Evolutionary conservation across 352 stramenopile genomes (phyloP), one percentile per base, ranked within the genome.

Genomic region (Globisporangium okanoganense): DNA sequence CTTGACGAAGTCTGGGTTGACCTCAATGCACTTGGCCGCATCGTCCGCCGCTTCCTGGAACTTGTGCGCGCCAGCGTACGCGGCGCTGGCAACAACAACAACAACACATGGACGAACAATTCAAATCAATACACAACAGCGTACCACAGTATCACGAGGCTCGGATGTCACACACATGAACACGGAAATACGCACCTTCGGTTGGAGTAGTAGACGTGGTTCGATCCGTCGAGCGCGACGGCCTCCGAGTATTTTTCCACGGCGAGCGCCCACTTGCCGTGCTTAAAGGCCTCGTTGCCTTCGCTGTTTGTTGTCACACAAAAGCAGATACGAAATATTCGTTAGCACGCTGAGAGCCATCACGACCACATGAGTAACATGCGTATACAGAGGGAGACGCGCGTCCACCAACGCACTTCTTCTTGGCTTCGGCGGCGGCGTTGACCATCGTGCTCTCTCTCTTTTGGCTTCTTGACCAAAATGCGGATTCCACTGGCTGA

Each of bases 131-230:
- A 16, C 20, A 36, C 22, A n/a, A n/a, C n/a, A n/a, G 6, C 47
- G 2, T 27, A 29, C 27, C 14, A 31, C 14, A 44, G 16, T n/a
- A n/a, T 20, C 6, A 44, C 14, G 16, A 14, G 36, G 40, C 16
- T 2, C 2, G 16, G 18, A 43, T 14, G 3, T 0, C 4, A 22
- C 16, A 9, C 25, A 6, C 25, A 40, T 3, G 13, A n/a, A 38
- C 22, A 36, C 25, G 43, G 14, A 45, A 5, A 12, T 8, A 47
- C 67, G 18, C 50, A 89, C 83, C 83, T 92, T 72, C 85, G 77
- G 86, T 98, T 98, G 25, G 87, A 97, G 82, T 79, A 98, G 75
- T 98, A 98, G 27, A 97, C 92, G 61, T 97, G 89, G 67, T 97
- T 96, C 29, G 56, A 74, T 20, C 67, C 33, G 74, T 98, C 93